Evolutionary conservation across 1,139 yeast species (phyloP).

Genomic region (Kurtzmaniella quercitrusa): DNA sequence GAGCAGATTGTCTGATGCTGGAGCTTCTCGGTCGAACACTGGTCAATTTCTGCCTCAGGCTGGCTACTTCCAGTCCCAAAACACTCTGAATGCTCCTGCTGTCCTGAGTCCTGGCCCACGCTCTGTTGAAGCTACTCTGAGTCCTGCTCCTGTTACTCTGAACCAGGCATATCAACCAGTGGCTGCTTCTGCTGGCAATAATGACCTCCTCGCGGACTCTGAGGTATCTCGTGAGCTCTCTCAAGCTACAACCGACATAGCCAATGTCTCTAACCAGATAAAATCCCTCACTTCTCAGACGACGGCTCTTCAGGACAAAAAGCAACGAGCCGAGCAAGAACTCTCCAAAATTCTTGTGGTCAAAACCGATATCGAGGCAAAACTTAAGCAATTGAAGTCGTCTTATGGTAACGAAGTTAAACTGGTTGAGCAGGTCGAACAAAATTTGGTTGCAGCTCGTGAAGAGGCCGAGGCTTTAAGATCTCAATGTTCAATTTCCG

Average conservation of each 20-base stretch:
- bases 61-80: neutral
- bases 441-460: conserved; percentile 51
- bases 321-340: conserved; percentile 73
- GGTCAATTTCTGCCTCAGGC: conserved; percentile 5
- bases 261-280: conserved; percentile 82
- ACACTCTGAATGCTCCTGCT: conserved; percentile 11
- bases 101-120: conserved; percentile 13
- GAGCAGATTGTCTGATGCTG: neutral
- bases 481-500: conserved; percentile 73
- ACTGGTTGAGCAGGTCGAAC: conserved; percentile 69
- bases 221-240: conserved; percentile 66
- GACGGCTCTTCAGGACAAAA: conserved; percentile 62
- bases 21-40: conserved; percentile 8
- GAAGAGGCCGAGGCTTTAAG: conserved; percentile 70
- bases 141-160: neutral
- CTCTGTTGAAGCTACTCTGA: conserved; percentile 6
- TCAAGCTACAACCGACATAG: conserved; percentile 79
- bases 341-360: conserved; percentile 57
- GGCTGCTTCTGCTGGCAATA: conserved; percentile 18
- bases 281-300: conserved; percentile 76
- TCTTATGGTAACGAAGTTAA: conserved; percentile 77
- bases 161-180: conserved; percentile 2
- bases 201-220: conserved; percentile 54
- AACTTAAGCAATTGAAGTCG: conserved; percentile 60
- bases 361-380: conserved; percentile 68